Evolutionary conservation across 208 protist genomes (phyloP), one percentile per base, ranked within the genome.

Genomic region (Angomonas desouzai): DNA sequence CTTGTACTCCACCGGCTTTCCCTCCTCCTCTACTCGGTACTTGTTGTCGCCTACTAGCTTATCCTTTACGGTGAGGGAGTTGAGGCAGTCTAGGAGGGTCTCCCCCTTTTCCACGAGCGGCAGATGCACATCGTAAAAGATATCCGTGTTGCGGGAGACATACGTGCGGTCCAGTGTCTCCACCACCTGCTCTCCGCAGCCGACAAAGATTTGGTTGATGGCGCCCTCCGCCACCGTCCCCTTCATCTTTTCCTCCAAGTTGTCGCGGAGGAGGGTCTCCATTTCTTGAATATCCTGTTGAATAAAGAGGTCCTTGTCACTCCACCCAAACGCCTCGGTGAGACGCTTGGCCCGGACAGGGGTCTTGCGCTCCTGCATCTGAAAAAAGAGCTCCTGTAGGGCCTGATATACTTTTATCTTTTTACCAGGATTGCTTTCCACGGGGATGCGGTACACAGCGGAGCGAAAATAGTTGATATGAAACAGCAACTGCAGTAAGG

Each of bases 271-370:
- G n/a, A 94, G 69, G 30, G 87, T 88, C 0, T 76, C 81, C 76
- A 97, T 83, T 69, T 97, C 90, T 67, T 96, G 89, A 49, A 95
- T 90, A 68, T 97, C 93, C 68, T 97, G 93, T 72, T 97, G 93
- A 32, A 85, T 69, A 45, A 84, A 79, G 1, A 93, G 67, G 48
- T 96, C 90, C 30, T 72, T 51, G 55, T 88, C 76, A 0, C 68
- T 67, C 93, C 93, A 97, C 16, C 91, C 93, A 74, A 97, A 97
- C 36, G 92, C 81, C 36, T 76, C 63, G 9, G 93, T 97, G 47
- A 97, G 74, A 29, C 83, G 75, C 36, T 78, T 91, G 18, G 91
- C 96, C 32, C 73, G 75, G 0, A 78, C 82, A 29, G 77, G 69
- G n/a, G 66, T 79, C 1, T 69, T 82, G 66, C 79, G 76, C 62